Conservation (phyloP, 768 basidiomycete genomes). For the Trametes coccinea region DNA sequence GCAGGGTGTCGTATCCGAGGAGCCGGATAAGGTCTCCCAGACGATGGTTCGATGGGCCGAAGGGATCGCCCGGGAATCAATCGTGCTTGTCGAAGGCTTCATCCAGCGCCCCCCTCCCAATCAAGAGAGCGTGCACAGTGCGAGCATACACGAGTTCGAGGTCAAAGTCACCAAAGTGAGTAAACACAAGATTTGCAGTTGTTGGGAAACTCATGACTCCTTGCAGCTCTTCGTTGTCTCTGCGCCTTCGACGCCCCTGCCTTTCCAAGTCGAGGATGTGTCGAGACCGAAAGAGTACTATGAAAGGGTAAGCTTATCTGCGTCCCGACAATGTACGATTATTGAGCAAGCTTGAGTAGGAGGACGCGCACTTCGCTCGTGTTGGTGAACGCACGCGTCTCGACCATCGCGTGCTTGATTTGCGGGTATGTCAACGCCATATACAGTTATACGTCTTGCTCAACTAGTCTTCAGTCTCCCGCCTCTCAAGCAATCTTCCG, state of each 20-base stretch:
- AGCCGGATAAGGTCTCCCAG: slow-evolving; percentile 77
- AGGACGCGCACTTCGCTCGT: slow-evolving; percentile 59
- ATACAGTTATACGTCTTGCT: not conserved
- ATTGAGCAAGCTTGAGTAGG: slow-evolving; percentile 48
- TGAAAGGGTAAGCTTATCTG: slow-evolving; percentile 11
- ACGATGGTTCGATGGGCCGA: slow-evolving; percentile 98
- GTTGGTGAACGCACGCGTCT: slow-evolving; percentile 92
- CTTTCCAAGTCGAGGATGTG: slow-evolving; percentile 36
- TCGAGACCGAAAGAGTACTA: slow-evolving; percentile 21
- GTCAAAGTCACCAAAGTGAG: slow-evolving; percentile 77
- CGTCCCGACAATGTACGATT: slow-evolving; percentile 45
- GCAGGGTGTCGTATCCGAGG: slow-evolving; percentile 76
- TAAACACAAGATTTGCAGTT: not conserved
- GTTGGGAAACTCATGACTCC: not conserved
- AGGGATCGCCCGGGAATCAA: slow-evolving; percentile 75
- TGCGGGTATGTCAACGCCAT: slow-evolving; percentile 60
- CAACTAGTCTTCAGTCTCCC: slow-evolving; percentile 39
- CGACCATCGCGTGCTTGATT: slow-evolving; percentile 90
- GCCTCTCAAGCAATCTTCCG: slow-evolving; percentile 95
- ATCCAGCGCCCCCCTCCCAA: slow-evolving; percentile 76
- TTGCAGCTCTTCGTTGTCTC: slow-evolving; percentile 29
- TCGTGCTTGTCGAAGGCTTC: slow-evolving; percentile 84
- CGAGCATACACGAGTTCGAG: slow-evolving; percentile 85
- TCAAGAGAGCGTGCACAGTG: slow-evolving; percentile 70
- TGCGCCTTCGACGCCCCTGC: slow-evolving; percentile 27